Base-by-base conservation (phyloP, 2,329 filamentous ascomycete species). In the Claviceps digitariae region DNA sequence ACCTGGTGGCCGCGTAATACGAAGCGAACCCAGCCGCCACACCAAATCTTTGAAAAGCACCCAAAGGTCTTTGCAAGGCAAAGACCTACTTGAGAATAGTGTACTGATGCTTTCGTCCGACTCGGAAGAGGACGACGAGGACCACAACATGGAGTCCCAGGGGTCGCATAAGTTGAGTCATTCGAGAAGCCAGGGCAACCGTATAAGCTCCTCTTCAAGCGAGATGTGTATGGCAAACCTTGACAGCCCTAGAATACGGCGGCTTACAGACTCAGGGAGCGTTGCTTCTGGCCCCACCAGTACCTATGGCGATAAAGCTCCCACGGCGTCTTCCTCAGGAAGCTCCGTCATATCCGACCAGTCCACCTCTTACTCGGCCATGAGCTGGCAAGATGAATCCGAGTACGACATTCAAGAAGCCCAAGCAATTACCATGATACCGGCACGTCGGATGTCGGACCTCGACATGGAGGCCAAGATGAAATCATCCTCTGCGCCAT, bases 61-160 rank as follows among this genome's bases (percentile, higher is more conserved):
- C 0, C 64, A 64, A 5, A 62, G 58, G 49, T 78, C 76, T 58
- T 64, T 78, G 17, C 63, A 72, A 7, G 73, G 75, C 38, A 69
- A 75, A 2, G 77, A 82, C 55, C 66, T 80, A 6, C 70, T 77
- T 44, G 71, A 77, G 51, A 78, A 71, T 55, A 81, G 78, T 56
- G 71, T 82, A 1, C 64, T 82, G 15, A 76, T 77, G 1, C 69
- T 82, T 1, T 80, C 77, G 1, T 80, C 78, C 0, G 77, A 81
- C 56, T 80, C 77, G 0, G 78, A 81, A 54, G 75, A 76, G 5
- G 73, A 74, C 1, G 58, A 59, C 6, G 61, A 60, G 20, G 46
- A 54, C 3, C 57, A 59, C 2, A 52, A 62, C 0, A 54, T 60
- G 17, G 31, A 13, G 15, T n/a, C 21, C 15, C 43, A 25, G 17